phyloP scores from a whole-genome alignment of 2,329 filamentous ascomycete genomes.

The Stachybotrys elegans region DNA sequence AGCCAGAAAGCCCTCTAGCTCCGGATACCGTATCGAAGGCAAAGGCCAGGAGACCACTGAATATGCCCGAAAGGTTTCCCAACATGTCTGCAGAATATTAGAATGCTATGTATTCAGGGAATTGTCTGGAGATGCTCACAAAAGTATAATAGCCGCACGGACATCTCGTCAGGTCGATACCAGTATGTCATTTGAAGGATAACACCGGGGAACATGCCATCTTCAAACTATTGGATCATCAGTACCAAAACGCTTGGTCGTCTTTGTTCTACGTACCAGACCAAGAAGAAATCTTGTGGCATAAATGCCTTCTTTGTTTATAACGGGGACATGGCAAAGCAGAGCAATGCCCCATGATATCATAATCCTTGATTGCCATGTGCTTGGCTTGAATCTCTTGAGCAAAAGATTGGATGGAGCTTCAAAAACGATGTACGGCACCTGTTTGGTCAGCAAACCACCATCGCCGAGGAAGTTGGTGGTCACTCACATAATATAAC shows the following conservation, averaged over 20 bases:
- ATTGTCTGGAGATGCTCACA: neutral
- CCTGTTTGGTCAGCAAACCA: conserved; percentile 13
- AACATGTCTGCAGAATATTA: neutral
- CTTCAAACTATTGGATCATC: no score
- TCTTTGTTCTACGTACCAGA: no score
- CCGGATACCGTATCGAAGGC: conserved; percentile 2
- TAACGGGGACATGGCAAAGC: conserved; percentile 24
- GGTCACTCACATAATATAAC: conserved; percentile 29
- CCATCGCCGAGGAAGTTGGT: neutral
- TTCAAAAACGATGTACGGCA: conserved; percentile 32
- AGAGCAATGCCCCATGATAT: conserved; percentile 31
- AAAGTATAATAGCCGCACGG: conserved; percentile 2
- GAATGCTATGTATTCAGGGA: neutral
- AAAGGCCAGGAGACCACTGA: conserved; percentile 5
- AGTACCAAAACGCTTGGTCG: no score
- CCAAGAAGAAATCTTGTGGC: conserved; percentile 31
- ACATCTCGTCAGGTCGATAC: conserved; percentile 7
- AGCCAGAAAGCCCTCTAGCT: conserved; percentile 31
- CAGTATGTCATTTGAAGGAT: conserved; percentile 5
- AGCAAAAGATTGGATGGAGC: conserved; percentile 32
- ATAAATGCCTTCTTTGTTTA: conserved; percentile 31
- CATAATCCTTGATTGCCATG: conserved; percentile 36
- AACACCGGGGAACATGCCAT: conserved; percentile 6
- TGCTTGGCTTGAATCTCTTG: conserved; percentile 30
- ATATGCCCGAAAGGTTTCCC: conserved; percentile 3